Evolutionary conservation across 2,329 filamentous ascomycete genomes (phyloP), one percentile per base, ranked within the genome.

Genomic region (Epicoccum sorghinum): DNA sequence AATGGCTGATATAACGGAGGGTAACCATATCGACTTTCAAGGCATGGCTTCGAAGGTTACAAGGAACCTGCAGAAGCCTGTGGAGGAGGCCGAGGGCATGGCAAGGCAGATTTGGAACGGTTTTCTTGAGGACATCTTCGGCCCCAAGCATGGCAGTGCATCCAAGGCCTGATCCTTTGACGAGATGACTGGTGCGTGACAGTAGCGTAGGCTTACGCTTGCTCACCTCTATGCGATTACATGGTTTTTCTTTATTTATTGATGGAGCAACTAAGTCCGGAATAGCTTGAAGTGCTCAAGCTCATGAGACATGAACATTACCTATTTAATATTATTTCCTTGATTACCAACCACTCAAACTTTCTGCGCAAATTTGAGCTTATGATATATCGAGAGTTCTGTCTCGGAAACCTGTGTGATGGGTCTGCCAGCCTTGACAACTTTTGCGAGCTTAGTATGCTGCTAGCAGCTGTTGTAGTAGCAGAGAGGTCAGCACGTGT

Each of bases 1-100:
- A 44, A 80, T 87, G 78, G 79, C 79, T 48, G 85, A 87, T 58
- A 78, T 84, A 14, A 78, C 80, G 18, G 85, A 87, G 65, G 83
- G 82, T 57, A 77, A 81, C 67, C 74, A 80, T 10, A 72, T 83
- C 39, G 80, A 84, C 32, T 80, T 86, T 57, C 82, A 85, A 67
- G 79, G 80, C 37, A 74, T 86, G 67, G 82, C 83, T 22, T 80
- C 83, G 56, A 70, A 75, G 10, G 78, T 83, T 67, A 69, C 68
- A 3, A 61, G 24, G n/a, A 65, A 57, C 37, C 40, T 69, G 33
- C 47, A 58, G 9, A 65, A 72, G 41, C 73, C 74, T 22, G 71
- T 76, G n/a, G 77, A 75, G 40, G 73, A 78, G 61, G 72, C 75
- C 56, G 73, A 73, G 22, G 68, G 76, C 13, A 73, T 77, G 64